Evolutionary conservation across 2,329 filamentous ascomycete species (phyloP), one percentile per base, ranked within the genome.

Genomic region (Pyrenochaeta sp.): DNA sequence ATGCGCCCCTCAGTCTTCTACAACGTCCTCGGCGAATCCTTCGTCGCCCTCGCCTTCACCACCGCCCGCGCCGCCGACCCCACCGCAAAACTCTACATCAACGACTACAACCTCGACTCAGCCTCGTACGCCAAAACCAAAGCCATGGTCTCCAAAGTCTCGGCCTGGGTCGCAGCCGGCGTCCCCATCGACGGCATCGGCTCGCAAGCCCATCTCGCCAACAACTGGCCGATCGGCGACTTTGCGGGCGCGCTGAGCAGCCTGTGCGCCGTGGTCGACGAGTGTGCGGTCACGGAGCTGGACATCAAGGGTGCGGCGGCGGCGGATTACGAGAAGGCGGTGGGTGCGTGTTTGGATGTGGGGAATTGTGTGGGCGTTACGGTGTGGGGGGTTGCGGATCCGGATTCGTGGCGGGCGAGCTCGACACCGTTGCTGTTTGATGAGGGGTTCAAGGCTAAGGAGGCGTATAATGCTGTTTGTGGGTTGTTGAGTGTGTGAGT

Each of bases 41-140:
- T 86, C 61, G 82, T 90, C 39, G 74, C 76, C 15, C 86, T 88
- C 58, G 87, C 87, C 23, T 90, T 90, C 73, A 77, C 81, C 38
- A 82, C 87, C 8, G 87, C 88, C 14, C 80, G 81, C 37, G 76
- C 77, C 7, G 86, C 84, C 10, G 87, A 90, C 65, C 85, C 87
- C 2, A 60, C 71, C 42, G 85, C 84, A 3, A 86, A 86, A 71
- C 77, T 90, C 26, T 91, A 88, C 75, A 88, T 90, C 73, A 91
- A 90, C 71, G 87, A 90, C 62, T 78, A 77, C 65, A 79, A 77
- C 73, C 79, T 88, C 38, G 86, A 88, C 71, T 75, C 69, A 29
- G 77, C 84, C 13, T 77, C 58, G 53, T 79, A 80, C 58, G 74
- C 78, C 51, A 90, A 90, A 75, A 76, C 76, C 3, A 72, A 68